Conservation (phyloP, 2,329 filamentous ascomycete genomes). For the Peltaster fructicola region DNA sequence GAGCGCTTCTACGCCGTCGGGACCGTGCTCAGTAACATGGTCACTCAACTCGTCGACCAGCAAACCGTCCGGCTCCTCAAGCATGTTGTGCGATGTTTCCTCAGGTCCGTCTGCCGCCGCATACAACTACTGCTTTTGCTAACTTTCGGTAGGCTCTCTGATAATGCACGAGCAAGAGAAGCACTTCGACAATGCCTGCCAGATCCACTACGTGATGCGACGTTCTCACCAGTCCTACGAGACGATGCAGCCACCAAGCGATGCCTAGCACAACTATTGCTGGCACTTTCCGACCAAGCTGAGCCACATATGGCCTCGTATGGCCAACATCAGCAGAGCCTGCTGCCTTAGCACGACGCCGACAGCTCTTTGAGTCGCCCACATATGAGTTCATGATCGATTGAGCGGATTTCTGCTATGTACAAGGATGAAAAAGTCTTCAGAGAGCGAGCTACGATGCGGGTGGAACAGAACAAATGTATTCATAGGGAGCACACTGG, state of each 20-base stretch:
- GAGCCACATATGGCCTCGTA: constrained; percentile 13
- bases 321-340: constrained; percentile 6
- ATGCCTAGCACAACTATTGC: constrained; percentile 88
- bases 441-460: too few species aligned
- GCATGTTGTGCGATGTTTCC: constrained; percentile 92
- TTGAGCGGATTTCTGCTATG: too few species aligned
- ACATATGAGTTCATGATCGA: too few species aligned
- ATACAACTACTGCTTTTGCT: constrained; percentile 2
- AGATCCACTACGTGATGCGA: constrained; percentile 94
- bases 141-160: constrained; percentile 51
- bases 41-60: constrained; percentile 89
- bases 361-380: too few species aligned
- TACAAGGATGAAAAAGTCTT: too few species aligned
- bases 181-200: constrained; percentile 90
- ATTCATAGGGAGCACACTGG: too few species aligned
- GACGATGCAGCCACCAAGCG: constrained; percentile 96
- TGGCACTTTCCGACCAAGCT: constrained; percentile 68
- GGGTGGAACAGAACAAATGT: too few species aligned
- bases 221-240: constrained; percentile 86
- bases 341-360: too few species aligned
- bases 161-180: constrained; percentile 89
- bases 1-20: constrained; percentile 97
- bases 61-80: constrained; percentile 91
- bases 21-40: constrained; percentile 96
- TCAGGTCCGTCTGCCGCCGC: constrained; percentile 46